Evolutionary conservation across 164 flowering plant species (phyloP).

Genomic region (Chimonanthus praecox): DNA sequence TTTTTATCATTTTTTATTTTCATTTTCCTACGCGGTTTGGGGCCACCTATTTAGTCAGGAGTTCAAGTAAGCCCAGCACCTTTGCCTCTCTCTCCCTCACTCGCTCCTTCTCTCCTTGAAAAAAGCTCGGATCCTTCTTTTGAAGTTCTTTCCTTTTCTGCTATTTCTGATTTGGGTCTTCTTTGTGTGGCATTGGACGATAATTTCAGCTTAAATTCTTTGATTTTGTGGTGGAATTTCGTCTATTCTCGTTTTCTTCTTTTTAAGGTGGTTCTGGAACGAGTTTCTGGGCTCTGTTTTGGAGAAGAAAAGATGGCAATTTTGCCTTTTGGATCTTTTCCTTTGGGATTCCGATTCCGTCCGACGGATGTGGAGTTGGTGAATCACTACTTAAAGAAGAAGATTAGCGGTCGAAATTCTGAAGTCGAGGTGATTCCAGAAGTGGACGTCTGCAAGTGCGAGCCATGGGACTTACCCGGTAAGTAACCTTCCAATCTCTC

Average conservation of each 20-base stretch:
- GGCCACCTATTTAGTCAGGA: not conserved
- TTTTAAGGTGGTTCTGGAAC: not conserved
- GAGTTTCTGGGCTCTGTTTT: not conserved
- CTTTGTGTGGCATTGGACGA: not conserved
- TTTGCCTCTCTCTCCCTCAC: not conserved
- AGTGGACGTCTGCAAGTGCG: slow-evolving; percentile 61
- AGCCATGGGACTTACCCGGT: slow-evolving; percentile 90
- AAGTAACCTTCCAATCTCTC: not conserved
- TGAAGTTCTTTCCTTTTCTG: not conserved
- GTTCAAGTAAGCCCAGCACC: not conserved
- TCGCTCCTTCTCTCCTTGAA: not conserved
- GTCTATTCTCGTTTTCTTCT: not conserved
- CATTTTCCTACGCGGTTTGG: not conserved
- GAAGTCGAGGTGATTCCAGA: slow-evolving; percentile 38
- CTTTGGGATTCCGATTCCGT: slow-evolving; percentile 60
- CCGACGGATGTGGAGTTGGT: slow-evolving; percentile 67
- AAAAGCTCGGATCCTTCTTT: too few relatives aligned
- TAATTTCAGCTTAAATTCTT: not conserved
- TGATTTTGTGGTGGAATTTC: not conserved
- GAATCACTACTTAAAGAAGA: slow-evolving; percentile 35
- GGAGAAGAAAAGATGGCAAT: slow-evolving; percentile 6
- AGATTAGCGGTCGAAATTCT: slow-evolving; percentile 39
- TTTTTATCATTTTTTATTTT: not conserved
- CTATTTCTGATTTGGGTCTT: not conserved
- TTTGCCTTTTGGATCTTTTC: slow-evolving; percentile 27